Evolutionary conservation across 371 early-diverging fungal genomes (phyloP).

Genomic region (Umbelopsis sp.): DNA sequence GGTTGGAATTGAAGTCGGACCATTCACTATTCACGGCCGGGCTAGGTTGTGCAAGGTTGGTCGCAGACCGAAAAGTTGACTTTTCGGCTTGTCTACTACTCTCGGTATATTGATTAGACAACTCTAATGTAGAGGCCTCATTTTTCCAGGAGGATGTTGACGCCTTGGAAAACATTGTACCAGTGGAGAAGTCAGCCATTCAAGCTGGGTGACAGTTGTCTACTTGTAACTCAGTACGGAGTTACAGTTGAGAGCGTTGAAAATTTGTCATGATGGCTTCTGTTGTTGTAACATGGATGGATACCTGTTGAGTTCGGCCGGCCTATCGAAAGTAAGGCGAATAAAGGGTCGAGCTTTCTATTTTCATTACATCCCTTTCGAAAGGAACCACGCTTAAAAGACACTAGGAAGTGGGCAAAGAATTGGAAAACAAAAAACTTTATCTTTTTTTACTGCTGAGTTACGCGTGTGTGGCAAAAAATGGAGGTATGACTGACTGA

Average conservation of each 20-base stretch:
- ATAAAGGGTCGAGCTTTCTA: too few species aligned
- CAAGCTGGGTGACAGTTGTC: too few species aligned
- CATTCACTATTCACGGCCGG: neutral
- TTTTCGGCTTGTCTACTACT: neutral
- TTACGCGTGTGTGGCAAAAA: neutral
- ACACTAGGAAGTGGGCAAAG: too few species aligned
- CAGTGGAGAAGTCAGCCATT: neutral
- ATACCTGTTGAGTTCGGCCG: too few species aligned
- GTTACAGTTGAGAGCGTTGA: too few species aligned
- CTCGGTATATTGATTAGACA: neutral
- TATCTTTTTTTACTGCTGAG: neutral
- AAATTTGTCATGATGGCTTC: too few species aligned
- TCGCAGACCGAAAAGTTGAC: neutral
- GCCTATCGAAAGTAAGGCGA: too few species aligned
- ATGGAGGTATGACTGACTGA: neutral
- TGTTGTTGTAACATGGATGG: too few species aligned
- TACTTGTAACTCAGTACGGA: neutral
- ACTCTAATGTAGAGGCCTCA: slow-evolving; percentile 7
- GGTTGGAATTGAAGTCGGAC: neutral
- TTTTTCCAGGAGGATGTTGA: neutral
- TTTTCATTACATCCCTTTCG: too few species aligned
- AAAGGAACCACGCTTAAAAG: too few species aligned
- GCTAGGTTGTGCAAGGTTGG: neutral
- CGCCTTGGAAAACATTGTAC: neutral
- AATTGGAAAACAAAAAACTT: neutral